Percentiles rank a stretch among this genome's conserved stretches.
These are phyloP conservation scores for Calonectria pteridis DNA, from an alignment of 2,329 filamentous ascomycete genomes.

Conservation along the genomic window DNA sequence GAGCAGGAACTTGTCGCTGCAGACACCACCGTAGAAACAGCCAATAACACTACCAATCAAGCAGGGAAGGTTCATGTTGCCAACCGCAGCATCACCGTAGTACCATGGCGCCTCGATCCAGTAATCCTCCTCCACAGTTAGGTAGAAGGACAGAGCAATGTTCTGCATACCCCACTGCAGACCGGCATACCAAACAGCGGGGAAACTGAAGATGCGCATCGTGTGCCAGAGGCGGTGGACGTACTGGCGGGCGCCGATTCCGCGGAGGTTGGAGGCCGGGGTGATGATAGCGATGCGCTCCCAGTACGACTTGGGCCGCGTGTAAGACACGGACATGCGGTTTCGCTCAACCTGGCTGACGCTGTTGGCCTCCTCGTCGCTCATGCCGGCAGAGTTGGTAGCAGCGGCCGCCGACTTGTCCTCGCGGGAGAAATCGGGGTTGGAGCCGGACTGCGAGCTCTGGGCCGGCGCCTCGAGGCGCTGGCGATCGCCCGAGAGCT, in stretches of 20 bases:
- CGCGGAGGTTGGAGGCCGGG: conserved; percentile 65
- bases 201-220: conserved; percentile 68
- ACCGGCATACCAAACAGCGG: conserved; percentile 68
- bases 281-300: conserved; percentile 69
- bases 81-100: conserved; percentile 65
- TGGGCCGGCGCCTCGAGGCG: neutral
- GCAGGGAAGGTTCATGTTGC: conserved; percentile 69
- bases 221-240: conserved; percentile 65
- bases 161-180: conserved; percentile 72
- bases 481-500: conserved; percentile 16
- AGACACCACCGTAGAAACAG: conserved; percentile 68
- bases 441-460: neutral
- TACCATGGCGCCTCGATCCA: conserved; percentile 67
- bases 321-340: conserved; percentile 40
- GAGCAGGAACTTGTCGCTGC: conserved; percentile 67
- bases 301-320: conserved; percentile 62
- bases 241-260: conserved; percentile 67
- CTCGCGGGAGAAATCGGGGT: neutral
- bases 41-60: conserved; percentile 67
- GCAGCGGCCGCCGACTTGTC: conserved; percentile 13
- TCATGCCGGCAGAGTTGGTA: conserved; percentile 28
- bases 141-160: conserved; percentile 70
- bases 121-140: conserved; percentile 68
- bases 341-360: conserved; percentile 34
- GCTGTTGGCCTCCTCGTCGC: conserved; percentile 30